phyloP scores from a whole-genome alignment of 305 asterid species.

The Solanum aculeatissimum region DNA sequence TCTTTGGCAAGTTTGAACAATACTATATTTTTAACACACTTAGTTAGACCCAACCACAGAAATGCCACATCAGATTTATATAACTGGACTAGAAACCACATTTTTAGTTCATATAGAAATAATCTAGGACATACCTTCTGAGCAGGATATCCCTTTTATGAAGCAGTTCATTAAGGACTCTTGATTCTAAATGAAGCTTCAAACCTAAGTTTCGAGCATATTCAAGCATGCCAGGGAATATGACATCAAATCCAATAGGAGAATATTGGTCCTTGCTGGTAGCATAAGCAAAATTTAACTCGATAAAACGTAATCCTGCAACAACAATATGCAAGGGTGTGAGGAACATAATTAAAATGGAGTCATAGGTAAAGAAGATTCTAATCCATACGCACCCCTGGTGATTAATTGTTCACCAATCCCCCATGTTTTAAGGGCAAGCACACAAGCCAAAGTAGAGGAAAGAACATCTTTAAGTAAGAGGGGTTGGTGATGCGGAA shows the following conservation, averaged over 20 bases:
- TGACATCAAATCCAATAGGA: conserved; percentile 69
- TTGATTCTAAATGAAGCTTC: conserved; percentile 49
- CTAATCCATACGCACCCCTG: conserved; percentile 50
- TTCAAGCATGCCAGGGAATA: conserved; percentile 78
- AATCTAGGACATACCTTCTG: conserved; percentile 32
- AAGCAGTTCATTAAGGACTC: conserved; percentile 21
- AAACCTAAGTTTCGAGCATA: conserved; percentile 42
- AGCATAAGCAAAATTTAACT: conserved; percentile 45
- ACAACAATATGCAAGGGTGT: conserved; percentile 1
- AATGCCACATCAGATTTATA: not conserved
- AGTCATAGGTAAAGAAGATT: not conserved
- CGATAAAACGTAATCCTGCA: conserved; percentile 52
- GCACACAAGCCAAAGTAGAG: conserved; percentile 77
- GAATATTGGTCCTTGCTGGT: conserved; percentile 33
- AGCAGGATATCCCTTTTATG: conserved; percentile 56
- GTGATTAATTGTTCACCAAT: conserved; percentile 49
- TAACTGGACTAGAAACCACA: not conserved
- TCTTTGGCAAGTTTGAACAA: not conserved
- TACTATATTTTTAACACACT: not conserved
- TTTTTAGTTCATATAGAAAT: not conserved
- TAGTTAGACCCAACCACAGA: not conserved
- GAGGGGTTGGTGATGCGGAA: conserved; percentile 50
- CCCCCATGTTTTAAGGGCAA: conserved; percentile 79
- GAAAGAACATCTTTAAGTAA: conserved; percentile 61
- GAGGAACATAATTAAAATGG: not conserved